phyloP scores from a whole-genome alignment of 2,329 filamentous ascomycete genomes.

The Ceratocystiopsis minuta region DNA sequence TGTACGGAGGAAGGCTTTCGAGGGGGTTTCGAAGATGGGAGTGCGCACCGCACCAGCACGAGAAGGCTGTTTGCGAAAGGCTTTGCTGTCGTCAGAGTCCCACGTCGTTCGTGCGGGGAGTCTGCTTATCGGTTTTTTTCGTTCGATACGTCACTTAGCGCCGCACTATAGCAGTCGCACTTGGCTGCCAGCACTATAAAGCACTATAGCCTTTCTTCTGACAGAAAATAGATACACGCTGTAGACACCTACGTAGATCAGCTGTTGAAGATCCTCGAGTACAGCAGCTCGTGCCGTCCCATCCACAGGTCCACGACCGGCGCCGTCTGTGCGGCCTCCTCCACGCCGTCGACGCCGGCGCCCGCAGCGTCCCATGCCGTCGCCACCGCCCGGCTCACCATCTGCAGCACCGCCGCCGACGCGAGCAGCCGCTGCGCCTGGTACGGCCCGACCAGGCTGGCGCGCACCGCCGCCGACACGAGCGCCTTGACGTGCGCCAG shows the following conservation, averaged over 20 bases:
- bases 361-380: conserved; percentile 35
- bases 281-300: conserved; percentile 64
- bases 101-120: too few species aligned
- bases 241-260: conserved; percentile 19
- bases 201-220: too few species aligned
- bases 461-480: conserved; percentile 57
- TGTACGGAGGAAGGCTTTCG: too few species aligned
- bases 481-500: conserved; percentile 61
- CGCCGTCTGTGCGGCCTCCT: conserved; percentile 56
- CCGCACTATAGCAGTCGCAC: too few species aligned
- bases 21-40: too few species aligned
- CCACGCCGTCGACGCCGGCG: conserved; percentile 19
- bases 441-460: conserved; percentile 64
- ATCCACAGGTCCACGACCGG: conserved; percentile 71
- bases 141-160: too few species aligned
- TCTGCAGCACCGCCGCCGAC: conserved; percentile 33
- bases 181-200: too few species aligned
- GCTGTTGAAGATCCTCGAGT: conserved; percentile 77
- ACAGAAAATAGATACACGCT: too few species aligned
- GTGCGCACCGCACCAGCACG: too few species aligned
- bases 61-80: too few species aligned
- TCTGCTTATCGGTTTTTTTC: too few species aligned
- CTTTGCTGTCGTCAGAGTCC: too few species aligned
- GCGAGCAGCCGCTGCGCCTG: conserved; percentile 60
- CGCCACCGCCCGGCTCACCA: conserved; percentile 39